These are phyloP conservation scores for Wickerhamiella brachini DNA, from an alignment of 805 yeast genomes.

Conservation along the genomic window DNA sequence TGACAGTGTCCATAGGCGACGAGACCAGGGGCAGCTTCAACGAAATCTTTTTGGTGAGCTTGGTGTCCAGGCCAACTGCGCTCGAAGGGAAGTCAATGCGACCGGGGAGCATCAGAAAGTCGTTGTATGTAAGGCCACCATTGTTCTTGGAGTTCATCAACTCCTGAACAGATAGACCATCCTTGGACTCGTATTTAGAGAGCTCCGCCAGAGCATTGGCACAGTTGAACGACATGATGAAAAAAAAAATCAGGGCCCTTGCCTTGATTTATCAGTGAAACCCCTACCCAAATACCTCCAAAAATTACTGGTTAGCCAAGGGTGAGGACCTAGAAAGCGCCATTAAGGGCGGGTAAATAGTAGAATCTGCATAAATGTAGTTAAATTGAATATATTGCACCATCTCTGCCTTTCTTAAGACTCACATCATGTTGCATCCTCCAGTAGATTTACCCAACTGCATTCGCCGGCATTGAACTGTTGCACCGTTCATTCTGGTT, in stretches of 20 bases:
- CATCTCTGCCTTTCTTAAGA: too few relatives aligned
- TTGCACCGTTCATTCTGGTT: too few relatives aligned
- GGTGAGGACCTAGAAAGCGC: too few relatives aligned
- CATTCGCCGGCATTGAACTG: too few relatives aligned
- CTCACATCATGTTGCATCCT: too few relatives aligned
- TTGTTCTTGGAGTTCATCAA: slow-evolving; percentile 80
- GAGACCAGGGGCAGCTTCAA: slow-evolving; percentile 91
- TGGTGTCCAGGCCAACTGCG: slow-evolving; percentile 64
- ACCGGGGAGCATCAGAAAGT: slow-evolving; percentile 89
- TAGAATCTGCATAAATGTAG: too few relatives aligned
- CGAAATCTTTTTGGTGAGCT: slow-evolving; percentile 80
- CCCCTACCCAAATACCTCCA: background rate
- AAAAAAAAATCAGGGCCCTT: background rate
- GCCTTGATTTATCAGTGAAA: background rate
- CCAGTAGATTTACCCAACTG: too few relatives aligned
- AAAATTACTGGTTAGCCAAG: too few relatives aligned
- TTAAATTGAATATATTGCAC: too few relatives aligned
- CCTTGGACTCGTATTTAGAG: slow-evolving; percentile 51
- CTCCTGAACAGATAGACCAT: slow-evolving; percentile 71
- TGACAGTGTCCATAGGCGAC: slow-evolving; percentile 99
- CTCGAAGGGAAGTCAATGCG: slow-evolving; percentile 79
- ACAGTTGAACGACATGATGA: slow-evolving; percentile 5
- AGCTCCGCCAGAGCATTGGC: slow-evolving; percentile 50
- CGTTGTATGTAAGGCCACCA: slow-evolving; percentile 97
- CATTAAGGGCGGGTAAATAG: too few relatives aligned